Conservation (phyloP, 73 alveolate genomes). For the Stentor coeruleus region DNA sequence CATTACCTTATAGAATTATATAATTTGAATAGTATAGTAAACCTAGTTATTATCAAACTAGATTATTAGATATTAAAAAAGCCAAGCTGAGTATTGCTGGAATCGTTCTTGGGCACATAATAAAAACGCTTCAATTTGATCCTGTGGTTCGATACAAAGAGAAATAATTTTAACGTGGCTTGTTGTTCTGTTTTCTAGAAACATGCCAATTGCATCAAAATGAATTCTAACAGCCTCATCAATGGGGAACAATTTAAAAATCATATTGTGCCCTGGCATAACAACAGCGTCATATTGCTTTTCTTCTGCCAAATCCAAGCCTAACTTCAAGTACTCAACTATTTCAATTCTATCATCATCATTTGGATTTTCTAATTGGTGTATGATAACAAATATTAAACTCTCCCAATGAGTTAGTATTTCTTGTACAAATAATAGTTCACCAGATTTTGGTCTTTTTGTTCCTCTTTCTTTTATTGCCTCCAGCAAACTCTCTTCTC, state of each 20-base stretch:
- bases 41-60: too few species aligned
- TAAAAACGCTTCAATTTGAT: background rate
- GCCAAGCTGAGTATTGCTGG: background rate
- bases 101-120: background rate
- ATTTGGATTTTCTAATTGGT: background rate
- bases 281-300: background rate
- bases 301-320: background rate
- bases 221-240: background rate
- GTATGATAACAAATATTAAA: too few species aligned
- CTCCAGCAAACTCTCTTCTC: background rate
- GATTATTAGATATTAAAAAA: too few species aligned
- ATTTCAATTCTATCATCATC: background rate
- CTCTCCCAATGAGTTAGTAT: background rate
- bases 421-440: background rate
- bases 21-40: too few species aligned
- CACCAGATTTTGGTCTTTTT: constrained; percentile 1
- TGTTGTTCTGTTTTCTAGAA: background rate
- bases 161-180: background rate
- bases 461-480: background rate
- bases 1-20: too few species aligned
- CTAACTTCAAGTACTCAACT: background rate
- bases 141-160: background rate
- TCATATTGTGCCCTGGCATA: background rate
- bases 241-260: background rate
- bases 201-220: background rate